Evolutionary conservation across 2,329 filamentous ascomycete species (phyloP), one percentile per base, ranked within the genome.

Genomic region (Hymenoscyphus albidus): DNA sequence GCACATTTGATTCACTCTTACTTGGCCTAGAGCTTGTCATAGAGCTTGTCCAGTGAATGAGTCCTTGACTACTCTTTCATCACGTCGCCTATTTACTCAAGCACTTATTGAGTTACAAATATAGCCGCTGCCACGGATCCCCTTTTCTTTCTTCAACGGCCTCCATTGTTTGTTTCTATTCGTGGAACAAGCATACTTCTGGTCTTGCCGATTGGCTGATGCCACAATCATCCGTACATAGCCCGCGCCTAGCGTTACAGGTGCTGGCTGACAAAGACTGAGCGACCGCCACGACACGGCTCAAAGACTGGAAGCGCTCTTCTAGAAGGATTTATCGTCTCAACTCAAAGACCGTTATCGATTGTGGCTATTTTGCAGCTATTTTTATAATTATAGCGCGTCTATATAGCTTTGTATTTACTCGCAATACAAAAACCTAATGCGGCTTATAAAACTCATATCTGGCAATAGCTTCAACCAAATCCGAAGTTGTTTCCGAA

Each of bases 221-320:
- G 22, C 35, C 48, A 54, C 10, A 22, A 10, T 22, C 48, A 27
- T 54, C 48, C 18, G 10, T 54, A 54, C 18, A 18, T 13, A 13
- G 10, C 48, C 48, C 48, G 48, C 48, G 48, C 48, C 48, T 54
- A 54, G 48, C 22, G 48, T 54, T 54, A 54, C 48, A 54, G 48
- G 10, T 54, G 9, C 3, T 12, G 27, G 22, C 18, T 18, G 9
- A 51, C 44, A 51, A 54, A 54, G 48, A 54, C 10, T 22, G 7
- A 10, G n/a, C 44, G 44, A 51, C 4, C 18, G 48, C 48, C 48
- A 54, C 48, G 10, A 9, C 48, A n/a, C 48, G 48, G 22, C 22
- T 22, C 18, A 10, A 51, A 27, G 44, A 54, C 18, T 54, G 6
- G 44, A 54, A 54, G 48, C 48, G 18, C 48, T 27, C 48, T 54